Conservation (phyloP, 2,329 filamentous ascomycete species). For the Thielaviopsis musarum region DNA sequence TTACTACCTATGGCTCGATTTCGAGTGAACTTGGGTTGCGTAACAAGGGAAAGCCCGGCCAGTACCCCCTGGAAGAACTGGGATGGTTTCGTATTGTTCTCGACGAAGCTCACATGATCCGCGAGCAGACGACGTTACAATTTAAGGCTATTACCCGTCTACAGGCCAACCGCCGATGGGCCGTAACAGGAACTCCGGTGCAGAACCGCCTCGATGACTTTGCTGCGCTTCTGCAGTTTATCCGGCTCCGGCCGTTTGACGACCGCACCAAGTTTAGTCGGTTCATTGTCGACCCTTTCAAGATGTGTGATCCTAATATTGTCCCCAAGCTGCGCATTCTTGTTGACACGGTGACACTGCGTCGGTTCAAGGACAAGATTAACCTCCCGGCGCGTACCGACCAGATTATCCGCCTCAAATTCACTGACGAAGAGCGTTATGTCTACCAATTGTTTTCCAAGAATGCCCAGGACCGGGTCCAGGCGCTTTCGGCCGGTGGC, state of each 20-base stretch:
- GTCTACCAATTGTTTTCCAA: conserved; percentile 75
- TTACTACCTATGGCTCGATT: conserved; percentile 85
- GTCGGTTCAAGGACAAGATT: conserved; percentile 82
- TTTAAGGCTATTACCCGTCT: conserved; percentile 74
- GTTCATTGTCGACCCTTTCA: conserved; percentile 73
- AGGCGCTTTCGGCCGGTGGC: conserved; percentile 45
- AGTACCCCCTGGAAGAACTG: conserved; percentile 54
- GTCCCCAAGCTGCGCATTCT: conserved; percentile 73
- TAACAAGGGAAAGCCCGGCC: conserved; percentile 39
- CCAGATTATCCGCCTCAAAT: conserved; percentile 54
- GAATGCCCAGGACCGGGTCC: conserved; percentile 65
- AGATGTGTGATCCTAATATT: conserved; percentile 67
- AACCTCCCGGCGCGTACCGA: conserved; percentile 62
- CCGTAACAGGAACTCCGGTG: conserved; percentile 90
- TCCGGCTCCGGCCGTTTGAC: conserved; percentile 73
- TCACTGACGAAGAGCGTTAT: conserved; percentile 54
- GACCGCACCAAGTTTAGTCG: conserved; percentile 58
- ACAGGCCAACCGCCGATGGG: conserved; percentile 73
- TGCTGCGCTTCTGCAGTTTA: conserved; percentile 69
- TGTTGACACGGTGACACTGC: conserved; percentile 85
- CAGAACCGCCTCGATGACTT: conserved; percentile 89
- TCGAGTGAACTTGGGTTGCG: conserved; percentile 59
- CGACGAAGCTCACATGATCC: conserved; percentile 89
- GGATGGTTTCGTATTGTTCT: conserved; percentile 90
- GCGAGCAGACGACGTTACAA: conserved; percentile 64